Percentiles rank a stretch among this genome's conserved stretches.
These are phyloP conservation scores for Aspergillus wentii DNA, from an alignment of 495 filamentous ascomycete species.

Conservation along the genomic window DNA sequence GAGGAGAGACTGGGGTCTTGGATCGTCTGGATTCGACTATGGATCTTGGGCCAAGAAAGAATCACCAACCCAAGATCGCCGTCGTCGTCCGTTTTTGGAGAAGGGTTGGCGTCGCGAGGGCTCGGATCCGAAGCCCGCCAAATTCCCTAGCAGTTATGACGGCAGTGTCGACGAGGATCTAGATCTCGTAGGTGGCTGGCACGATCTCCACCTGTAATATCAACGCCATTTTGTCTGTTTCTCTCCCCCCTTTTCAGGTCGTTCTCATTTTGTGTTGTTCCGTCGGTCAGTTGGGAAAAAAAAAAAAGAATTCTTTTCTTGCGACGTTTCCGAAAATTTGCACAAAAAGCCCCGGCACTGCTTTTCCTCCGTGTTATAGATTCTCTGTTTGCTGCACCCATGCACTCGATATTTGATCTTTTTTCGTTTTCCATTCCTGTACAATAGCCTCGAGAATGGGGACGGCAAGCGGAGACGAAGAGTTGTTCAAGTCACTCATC, in stretches of 20 bases:
- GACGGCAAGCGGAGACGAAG: slow-evolving; percentile 12
- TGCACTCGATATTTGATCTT: slow-evolving; percentile 7
- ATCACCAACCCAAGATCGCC: slow-evolving; percentile 29
- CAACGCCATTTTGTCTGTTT: neutral
- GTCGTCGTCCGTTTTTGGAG: slow-evolving; percentile 36
- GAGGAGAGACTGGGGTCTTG: slow-evolving; percentile 50
- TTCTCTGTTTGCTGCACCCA: slow-evolving; percentile 7
- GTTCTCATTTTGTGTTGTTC: slow-evolving; percentile 8
- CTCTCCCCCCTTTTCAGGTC: slow-evolving; percentile 1
- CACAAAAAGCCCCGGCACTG: neutral
- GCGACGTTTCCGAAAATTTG: neutral
- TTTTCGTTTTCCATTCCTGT: slow-evolving; percentile 17
- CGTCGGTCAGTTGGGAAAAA: slow-evolving; percentile 2
- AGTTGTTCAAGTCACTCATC: slow-evolving; percentile 16
- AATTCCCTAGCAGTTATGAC: slow-evolving; percentile 31
- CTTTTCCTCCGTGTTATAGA: slow-evolving; percentile 7
- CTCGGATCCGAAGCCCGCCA: slow-evolving; percentile 25
- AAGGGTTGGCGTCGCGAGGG: slow-evolving; percentile 65
- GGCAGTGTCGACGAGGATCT: slow-evolving; percentile 65
- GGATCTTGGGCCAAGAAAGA: slow-evolving; percentile 47
- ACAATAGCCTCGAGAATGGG: slow-evolving; percentile 17
- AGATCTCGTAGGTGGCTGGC: slow-evolving; percentile 90
- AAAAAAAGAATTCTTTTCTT: slow-evolving; percentile 10
- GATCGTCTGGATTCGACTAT: slow-evolving; percentile 48
- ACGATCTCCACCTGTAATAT: slow-evolving; percentile 51